phyloP scores from a whole-genome alignment of 257 asterid species.

The Sherardia arvensis region DNA sequence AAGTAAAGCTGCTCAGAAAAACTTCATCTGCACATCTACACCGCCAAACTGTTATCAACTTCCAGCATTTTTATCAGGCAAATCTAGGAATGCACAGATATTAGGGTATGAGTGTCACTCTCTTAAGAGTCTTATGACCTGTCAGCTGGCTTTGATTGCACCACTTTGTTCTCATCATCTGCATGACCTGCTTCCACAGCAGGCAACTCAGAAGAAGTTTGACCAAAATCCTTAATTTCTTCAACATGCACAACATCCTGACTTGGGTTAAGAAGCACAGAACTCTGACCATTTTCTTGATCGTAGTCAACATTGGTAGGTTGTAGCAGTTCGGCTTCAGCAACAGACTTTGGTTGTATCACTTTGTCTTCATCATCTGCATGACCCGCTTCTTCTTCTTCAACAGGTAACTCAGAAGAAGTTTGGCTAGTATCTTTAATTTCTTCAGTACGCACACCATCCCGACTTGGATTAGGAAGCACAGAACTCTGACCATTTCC shows the following conservation, averaged over 20 bases:
- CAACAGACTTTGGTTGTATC: slow-evolving; percentile 15
- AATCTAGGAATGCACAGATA: slow-evolving; percentile 2
- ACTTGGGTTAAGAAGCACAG: slow-evolving; percentile 14
- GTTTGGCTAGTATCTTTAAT: slow-evolving; percentile 18
- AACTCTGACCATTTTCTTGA: slow-evolving; percentile 15
- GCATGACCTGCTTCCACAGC: slow-evolving; percentile 18
- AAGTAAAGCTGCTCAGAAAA: slow-evolving; percentile 5
- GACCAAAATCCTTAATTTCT: slow-evolving; percentile 20
- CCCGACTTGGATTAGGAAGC: slow-evolving; percentile 18
- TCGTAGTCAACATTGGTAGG: slow-evolving; percentile 27
- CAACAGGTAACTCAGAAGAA: slow-evolving; percentile 22
- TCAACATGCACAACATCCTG: slow-evolving; percentile 15
- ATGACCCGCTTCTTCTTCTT: slow-evolving; percentile 21
- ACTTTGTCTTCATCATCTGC: slow-evolving; percentile 7
- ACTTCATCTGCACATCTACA: not conserved
- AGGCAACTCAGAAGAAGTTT: slow-evolving; percentile 22
- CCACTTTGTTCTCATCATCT: slow-evolving; percentile 1
- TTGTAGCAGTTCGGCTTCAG: slow-evolving; percentile 24
- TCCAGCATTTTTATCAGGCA: slow-evolving; percentile 9
- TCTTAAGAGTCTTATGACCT: slow-evolving; percentile 18
- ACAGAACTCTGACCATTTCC: slow-evolving; percentile 9
- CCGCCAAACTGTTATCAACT: slow-evolving; percentile 21
- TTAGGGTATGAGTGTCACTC: slow-evolving; percentile 21
- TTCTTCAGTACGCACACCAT: slow-evolving; percentile 16
- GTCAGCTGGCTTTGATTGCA: slow-evolving; percentile 16